Conservation (phyloP, 129 eudicot genomes). For the Saussurea involucrata region DNA sequence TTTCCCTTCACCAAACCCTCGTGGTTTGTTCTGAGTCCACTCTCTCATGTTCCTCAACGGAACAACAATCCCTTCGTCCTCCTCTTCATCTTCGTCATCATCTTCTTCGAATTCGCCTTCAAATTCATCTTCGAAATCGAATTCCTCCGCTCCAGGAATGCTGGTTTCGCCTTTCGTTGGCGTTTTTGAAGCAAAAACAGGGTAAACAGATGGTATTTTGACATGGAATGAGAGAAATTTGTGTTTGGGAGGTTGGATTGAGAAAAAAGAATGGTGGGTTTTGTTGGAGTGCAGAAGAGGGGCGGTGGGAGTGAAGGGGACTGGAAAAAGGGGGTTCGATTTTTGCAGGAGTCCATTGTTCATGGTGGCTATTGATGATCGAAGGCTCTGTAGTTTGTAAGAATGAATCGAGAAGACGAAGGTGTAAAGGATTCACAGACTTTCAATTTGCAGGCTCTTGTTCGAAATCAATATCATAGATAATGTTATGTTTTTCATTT, state of each 20-base stretch:
- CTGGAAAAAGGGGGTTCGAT: constrained; percentile 26
- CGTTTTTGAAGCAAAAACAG: constrained; percentile 41
- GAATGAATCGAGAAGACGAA: constrained; percentile 3
- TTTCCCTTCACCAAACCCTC: constrained; percentile 91
- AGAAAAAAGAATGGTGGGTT: constrained; percentile 23
- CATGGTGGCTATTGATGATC: constrained; percentile 27
- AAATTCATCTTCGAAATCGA: constrained; percentile 41
- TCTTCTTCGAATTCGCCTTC: constrained; percentile 35
- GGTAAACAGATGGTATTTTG: constrained; percentile 31
- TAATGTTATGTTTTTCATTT: background rate
- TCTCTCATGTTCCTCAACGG: constrained; percentile 56
- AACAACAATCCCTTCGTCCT: constrained; percentile 51
- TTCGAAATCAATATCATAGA: background rate
- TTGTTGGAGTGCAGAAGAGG: constrained; percentile 23
- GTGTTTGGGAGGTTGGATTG: constrained; percentile 25
- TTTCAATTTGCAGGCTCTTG: background rate
- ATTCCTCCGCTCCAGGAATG: constrained; percentile 19
- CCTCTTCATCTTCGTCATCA: constrained; percentile 40
- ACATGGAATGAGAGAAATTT: constrained; percentile 16
- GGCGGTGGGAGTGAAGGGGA: constrained; percentile 22
- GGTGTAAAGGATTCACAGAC: background rate
- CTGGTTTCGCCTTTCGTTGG: constrained; percentile 7
- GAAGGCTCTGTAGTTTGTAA: background rate
- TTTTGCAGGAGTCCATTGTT: constrained; percentile 36
- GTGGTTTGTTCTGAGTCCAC: constrained; percentile 63